These are phyloP conservation scores for Solanum hybrid DNA, from an alignment of 305 asterid species.

Conservation along the genomic window DNA sequence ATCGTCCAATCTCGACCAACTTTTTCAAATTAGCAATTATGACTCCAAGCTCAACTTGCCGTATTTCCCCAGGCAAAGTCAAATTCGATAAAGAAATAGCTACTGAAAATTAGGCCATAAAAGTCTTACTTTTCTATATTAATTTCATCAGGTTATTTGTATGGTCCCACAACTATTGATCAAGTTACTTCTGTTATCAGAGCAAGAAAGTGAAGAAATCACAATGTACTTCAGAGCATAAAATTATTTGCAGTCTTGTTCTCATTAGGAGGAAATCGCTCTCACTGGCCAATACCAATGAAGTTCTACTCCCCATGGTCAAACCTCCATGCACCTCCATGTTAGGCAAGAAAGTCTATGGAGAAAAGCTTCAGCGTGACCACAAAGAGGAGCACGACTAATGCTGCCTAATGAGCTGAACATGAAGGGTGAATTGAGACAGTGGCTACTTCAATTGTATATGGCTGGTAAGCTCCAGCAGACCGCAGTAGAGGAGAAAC, in stretches of 20 bases:
- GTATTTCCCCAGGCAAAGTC: not conserved
- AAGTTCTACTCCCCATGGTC: not conserved
- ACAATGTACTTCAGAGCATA: not conserved
- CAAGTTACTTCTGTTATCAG: not conserved
- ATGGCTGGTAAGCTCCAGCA: not conserved
- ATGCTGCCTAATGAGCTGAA: not conserved
- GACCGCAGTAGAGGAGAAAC: not conserved
- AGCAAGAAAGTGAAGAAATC: not conserved
- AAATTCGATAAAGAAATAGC: not conserved
- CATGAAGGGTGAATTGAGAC: not conserved
- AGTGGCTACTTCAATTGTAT: not conserved
- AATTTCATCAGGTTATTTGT: not conserved
- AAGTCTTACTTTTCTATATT: not conserved
- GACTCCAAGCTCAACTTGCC: not conserved
- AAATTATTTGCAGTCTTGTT: not conserved
- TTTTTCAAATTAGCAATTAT: not conserved
- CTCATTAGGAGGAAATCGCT: not conserved
- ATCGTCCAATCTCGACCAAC: not conserved
- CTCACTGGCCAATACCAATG: not conserved
- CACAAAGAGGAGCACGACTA: not conserved
- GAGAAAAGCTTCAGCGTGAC: not conserved
- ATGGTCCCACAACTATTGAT: not conserved
- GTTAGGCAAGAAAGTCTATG: not conserved
- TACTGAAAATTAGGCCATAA: not conserved
- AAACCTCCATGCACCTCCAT: not conserved